Evolutionary conservation across 768 basidiomycete species (phyloP), one percentile per base, ranked within the genome.

Genomic region (Brasilioporus rufonigricans): DNA sequence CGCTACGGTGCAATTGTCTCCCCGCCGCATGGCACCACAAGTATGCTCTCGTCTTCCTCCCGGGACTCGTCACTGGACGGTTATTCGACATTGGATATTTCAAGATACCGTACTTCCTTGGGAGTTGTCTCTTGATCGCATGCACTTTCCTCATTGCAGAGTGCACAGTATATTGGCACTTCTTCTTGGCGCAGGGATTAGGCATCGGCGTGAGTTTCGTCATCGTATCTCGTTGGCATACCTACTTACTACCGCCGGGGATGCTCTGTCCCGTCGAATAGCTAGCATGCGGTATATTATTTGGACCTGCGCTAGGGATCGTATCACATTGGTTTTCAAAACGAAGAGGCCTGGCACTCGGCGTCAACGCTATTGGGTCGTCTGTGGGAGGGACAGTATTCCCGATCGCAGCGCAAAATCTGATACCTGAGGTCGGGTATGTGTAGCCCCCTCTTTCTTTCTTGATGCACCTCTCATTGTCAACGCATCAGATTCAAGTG

Each of bases 121-220:
- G 80, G 1, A 84, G 82, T 50, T 72, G 70, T 16, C 41, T 83
- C 18, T 66, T 89, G 8, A 70, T 91, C 4, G 56, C 70, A 0
- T 76, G 80, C 29, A 85, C 84, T 0, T 82, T 91, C 61, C 73
- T 91, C n/a, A 73, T 79, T 7, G 86, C 86, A 0, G 75, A 91
- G 72, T 91, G 90, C 63, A 85, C 72, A 12, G 55, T 77, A 53
- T 91, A 84, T 62, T 91, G 89, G 90, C 87, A 91, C 7, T 86
- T 91, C 60, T 61, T 91, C 23, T 76, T 91, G 1, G 89, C 82
- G 55, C 89, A 91, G 66, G 89, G 89, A 0, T 61, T 91, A 35
- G 79, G 78, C 0, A 69, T 83, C 13, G 89, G 89, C 21, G 83
- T 87, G 53, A 55, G 85, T 71, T 5, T 21, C 0, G 5, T 16